Evolutionary conservation across 768 basidiomycete genomes (phyloP).

Genomic region (Gloeopeniophorella convolvens): DNA sequence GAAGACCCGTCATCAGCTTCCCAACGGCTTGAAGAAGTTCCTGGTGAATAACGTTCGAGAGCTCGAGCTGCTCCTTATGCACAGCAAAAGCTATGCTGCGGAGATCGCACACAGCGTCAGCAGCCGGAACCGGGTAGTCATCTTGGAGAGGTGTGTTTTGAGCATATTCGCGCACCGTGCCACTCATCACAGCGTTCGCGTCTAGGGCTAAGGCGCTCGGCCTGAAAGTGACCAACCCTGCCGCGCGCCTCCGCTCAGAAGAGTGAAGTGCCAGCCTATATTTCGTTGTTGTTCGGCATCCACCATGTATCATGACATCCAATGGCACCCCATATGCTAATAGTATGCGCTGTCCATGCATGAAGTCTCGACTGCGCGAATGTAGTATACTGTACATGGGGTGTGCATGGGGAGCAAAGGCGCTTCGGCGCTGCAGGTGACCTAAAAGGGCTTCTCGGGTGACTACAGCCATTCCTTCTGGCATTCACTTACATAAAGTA

Average conservation of each 20-base stretch:
- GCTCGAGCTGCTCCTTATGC: conserved; percentile 93
- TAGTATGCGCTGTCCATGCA: background rate
- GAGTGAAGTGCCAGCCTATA: conserved; percentile 51
- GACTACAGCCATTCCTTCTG: no score
- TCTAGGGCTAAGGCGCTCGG: conserved; percentile 75
- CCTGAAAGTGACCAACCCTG: conserved; percentile 91
- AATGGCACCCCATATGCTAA: conserved; percentile 23
- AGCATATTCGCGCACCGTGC: conserved; percentile 1
- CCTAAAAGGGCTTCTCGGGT: no score
- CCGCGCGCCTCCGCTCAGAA: conserved; percentile 91
- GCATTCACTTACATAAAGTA: no score
- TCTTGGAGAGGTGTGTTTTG: conserved; percentile 84
- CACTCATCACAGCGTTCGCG: background rate
- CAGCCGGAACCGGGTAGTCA: conserved; percentile 88
- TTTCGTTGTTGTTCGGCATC: conserved; percentile 34
- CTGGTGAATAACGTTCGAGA: conserved; percentile 91
- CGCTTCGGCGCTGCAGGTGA: no score
- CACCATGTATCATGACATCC: conserved; percentile 43
- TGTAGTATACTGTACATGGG: no score
- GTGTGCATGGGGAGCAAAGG: no score
- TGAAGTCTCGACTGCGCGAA: no score
- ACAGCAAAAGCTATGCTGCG: conserved; percentile 93
- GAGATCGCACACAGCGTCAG: conserved; percentile 96
- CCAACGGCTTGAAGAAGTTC: conserved; percentile 94
- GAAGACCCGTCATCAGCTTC: conserved; percentile 94